phyloP scores from a whole-genome alignment of 257 asterid species.

The Parsonsia alboflavescens region DNA sequence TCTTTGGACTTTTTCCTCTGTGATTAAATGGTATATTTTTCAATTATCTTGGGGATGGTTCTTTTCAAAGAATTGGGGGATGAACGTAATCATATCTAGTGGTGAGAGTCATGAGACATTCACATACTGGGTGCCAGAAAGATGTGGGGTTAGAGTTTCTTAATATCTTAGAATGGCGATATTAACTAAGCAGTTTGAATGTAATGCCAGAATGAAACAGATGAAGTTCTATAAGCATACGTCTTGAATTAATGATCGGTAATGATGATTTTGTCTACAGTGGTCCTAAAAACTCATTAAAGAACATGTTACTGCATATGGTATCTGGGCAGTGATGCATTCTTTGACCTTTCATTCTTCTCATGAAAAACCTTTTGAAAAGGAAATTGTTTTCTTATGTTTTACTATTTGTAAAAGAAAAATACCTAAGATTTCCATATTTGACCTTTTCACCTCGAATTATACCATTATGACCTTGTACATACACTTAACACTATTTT shows the following conservation, averaged over 20 bases:
- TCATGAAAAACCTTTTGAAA: background rate
- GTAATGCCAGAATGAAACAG: background rate
- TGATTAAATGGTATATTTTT: background rate
- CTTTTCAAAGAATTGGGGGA: background rate
- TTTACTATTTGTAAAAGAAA: background rate
- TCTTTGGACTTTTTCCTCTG: background rate
- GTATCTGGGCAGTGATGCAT: background rate
- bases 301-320: background rate
- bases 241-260: background rate
- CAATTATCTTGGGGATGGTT: background rate
- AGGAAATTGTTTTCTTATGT: background rate
- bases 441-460: background rate
- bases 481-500: too few species aligned
- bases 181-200: background rate
- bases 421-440: background rate
- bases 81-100: background rate
- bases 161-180: background rate
- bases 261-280: background rate
- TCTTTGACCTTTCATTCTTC: background rate
- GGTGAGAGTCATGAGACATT: background rate
- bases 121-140: background rate
- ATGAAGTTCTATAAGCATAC: background rate
- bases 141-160: background rate
- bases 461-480: background rate
- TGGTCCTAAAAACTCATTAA: background rate